Base-by-base conservation (phyloP, 2,329 filamentous ascomycete genomes). In the Microdochium nivale region DNA sequence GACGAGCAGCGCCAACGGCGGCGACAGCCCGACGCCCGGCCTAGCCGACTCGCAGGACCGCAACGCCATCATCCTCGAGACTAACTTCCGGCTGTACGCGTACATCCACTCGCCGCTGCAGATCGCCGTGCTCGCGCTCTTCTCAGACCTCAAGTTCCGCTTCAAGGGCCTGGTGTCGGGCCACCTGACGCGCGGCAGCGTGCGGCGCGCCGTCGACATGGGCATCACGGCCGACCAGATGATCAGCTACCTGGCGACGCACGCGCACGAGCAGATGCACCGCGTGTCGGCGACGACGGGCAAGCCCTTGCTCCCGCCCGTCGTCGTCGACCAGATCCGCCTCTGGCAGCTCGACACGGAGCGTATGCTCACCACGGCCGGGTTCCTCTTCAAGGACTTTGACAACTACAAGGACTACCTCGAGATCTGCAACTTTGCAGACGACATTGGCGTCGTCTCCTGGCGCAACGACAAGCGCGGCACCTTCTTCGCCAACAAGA, bases 291-390 rank as follows among this genome's bases (percentile, higher is more conserved):
- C 76, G 25, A 58, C 75, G 48, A 61, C 79, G 54, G 79, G 79
- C 61, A 77, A 76, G 55, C 87, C 91, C 1, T 81, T 96, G 16
- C 78, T 99, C 2, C 94, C 95, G 1, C 91, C 94, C 0, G 97
- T 95, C 0, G 94, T 99, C 16, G 89, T 96, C 56, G 94, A 99
- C 69, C 94, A 99, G 74, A 96, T 99, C 62, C 81, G 91, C 2
- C 81, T 99, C 21, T 99, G 94, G 94, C 92, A 99, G 73, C 84
- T 97, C 50, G 94, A 99, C 69, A 90, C 92, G 57, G 94, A 99
- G 72, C 81, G 94, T 49, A 95, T 99, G 81, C 88, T 87, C 66
- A 83, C 88, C 1, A 90, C 84, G 4, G 74, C 79, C 1, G 94
- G 94, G 0, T 97, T 90, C 66, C 67, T 97, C 25, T 95, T 99